Base-by-base conservation (phyloP, 805 yeast genomes). In the Metschnikowia cubensis region DNA sequence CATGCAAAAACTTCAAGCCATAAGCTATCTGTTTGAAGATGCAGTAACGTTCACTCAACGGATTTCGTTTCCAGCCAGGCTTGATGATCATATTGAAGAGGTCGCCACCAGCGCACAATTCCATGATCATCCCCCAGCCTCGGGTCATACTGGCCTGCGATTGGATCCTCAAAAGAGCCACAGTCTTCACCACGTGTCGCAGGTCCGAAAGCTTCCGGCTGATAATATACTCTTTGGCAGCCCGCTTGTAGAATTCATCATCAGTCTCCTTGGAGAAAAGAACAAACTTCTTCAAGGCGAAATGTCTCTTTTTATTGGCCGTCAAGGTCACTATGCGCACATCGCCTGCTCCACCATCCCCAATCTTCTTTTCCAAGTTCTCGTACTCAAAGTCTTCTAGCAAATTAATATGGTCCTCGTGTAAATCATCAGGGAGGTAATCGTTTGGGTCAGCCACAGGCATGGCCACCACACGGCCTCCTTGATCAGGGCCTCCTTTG, bases 91-190 rank as follows among this genome's bases (percentile, higher is more conserved):
- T 60, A 49, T 76, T 73, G 59, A 82, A 82, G 42, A 86, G 65
- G 64, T 86, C 94, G 44, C 84, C 84, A 20, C 79, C 80, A 18
- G 66, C 67, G 57, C 89, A 84, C 47, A 67, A 76, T 54, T 84
- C 88, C 75, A 86, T 69, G 3, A 83, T 75, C 63, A 86, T 79
- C 2, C 92, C 94, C 94, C 94, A 87, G 2, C 88, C 85, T 54
- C 90, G 70, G 1, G 79, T 74, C 52, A 84, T 64, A 39, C 66
- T 70, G 5, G 74, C 72, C 18, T 80, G 76, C 1, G 84, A 73
- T 49, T 84, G 86, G 18, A 85, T 72, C 50, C 81, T 75, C 15
- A 85, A 63, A 21, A 85, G 59, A 10, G 79, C 81, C 54, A 74
- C 70, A 3, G 84, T 81, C 34, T 74, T 74, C 8, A 83, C 79